A percentile compares a stretch with the other conserved stretches of the same genome.
Conservation (phyloP, 257 asterid species). For the Handroanthus guayacan region DNA sequence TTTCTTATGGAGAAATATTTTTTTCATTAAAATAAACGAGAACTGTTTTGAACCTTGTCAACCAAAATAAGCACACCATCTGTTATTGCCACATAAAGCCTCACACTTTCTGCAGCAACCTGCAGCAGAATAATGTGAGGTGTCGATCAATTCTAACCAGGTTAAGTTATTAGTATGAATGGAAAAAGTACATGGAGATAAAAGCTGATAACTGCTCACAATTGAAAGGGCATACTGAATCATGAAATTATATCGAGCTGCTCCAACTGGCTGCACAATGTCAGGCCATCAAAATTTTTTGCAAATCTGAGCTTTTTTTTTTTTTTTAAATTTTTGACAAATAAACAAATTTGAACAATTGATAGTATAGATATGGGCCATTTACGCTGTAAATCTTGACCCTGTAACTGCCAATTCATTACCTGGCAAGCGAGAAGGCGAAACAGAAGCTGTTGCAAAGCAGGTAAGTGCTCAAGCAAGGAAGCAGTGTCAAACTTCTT, state of each 20-base stretch:
- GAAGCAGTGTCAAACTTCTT: slow-evolving; percentile 59
- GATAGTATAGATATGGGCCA: slow-evolving; percentile 1
- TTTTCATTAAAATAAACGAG: slow-evolving; percentile 13
- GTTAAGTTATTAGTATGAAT: slow-evolving; percentile 5
- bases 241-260: slow-evolving; percentile 66
- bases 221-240: slow-evolving; percentile 77
- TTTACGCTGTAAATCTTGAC: neutral
- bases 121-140: slow-evolving; percentile 41
- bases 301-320: slow-evolving; percentile 1
- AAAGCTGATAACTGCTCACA: slow-evolving; percentile 52
- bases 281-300: slow-evolving; percentile 27
- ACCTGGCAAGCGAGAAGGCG: slow-evolving; percentile 85
- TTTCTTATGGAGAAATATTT: slow-evolving; percentile 15
- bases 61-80: slow-evolving; percentile 83
- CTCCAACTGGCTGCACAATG: slow-evolving; percentile 67
- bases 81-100: slow-evolving; percentile 78
- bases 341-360: slow-evolving; percentile 11
- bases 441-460: slow-evolving; percentile 73
- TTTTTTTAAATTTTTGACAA: no score
- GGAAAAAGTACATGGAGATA: neutral
- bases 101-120: slow-evolving; percentile 85
- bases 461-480: slow-evolving; percentile 70
- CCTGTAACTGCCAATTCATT: slow-evolving; percentile 19
- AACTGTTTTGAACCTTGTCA: slow-evolving; percentile 63
- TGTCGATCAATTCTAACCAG: slow-evolving; percentile 31